A percentile compares a stretch with the other conserved stretches of the same genome.
Conservation (phyloP, 495 filamentous ascomycete genomes). For the Evansstolkia leycettana region DNA sequence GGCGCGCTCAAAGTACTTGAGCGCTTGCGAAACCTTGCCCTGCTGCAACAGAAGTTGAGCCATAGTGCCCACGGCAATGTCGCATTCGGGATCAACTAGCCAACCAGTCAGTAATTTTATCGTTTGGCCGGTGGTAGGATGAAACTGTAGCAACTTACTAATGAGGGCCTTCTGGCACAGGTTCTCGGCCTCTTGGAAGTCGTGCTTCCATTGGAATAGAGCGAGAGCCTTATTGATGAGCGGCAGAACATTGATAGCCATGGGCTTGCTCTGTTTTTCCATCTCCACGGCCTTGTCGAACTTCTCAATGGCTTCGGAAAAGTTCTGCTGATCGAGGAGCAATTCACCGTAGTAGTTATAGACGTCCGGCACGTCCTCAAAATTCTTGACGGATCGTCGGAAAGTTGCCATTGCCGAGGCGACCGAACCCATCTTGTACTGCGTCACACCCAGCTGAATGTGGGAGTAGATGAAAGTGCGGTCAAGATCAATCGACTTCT, state of each 20-base stretch:
- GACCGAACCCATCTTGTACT: conserved; percentile 99
- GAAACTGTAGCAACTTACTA: conserved; percentile 44
- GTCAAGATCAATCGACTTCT: conserved; percentile 97
- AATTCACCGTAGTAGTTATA: conserved; percentile 99
- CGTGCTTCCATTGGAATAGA: conserved; percentile 95
- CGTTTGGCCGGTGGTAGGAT: neutral
- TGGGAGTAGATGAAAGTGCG: conserved; percentile 95
- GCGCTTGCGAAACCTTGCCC: conserved; percentile 87
- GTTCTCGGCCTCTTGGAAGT: conserved; percentile 88
- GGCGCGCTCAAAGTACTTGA: conserved; percentile 94
- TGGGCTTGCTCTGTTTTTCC: conserved; percentile 86
- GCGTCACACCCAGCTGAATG: conserved; percentile 97
- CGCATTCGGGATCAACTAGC: conserved; percentile 95
- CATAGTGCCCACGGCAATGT: conserved; percentile 98
- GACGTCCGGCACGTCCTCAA: conserved; percentile 88
- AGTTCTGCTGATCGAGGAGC: conserved; percentile 94
- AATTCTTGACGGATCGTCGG: conserved; percentile 94
- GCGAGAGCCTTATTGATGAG: conserved; percentile 98
- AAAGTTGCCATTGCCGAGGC: conserved; percentile 98
- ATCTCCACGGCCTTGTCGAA: conserved; percentile 97
- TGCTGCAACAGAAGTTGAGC: conserved; percentile 96
- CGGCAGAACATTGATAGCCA: conserved; percentile 93
- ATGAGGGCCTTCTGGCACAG: conserved; percentile 95
- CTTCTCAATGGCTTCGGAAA: conserved; percentile 89
- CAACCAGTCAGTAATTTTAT: conserved; percentile 9